Base-by-base conservation (phyloP, 352 stramenopile species). In the Phytophthora pisi region DNA sequence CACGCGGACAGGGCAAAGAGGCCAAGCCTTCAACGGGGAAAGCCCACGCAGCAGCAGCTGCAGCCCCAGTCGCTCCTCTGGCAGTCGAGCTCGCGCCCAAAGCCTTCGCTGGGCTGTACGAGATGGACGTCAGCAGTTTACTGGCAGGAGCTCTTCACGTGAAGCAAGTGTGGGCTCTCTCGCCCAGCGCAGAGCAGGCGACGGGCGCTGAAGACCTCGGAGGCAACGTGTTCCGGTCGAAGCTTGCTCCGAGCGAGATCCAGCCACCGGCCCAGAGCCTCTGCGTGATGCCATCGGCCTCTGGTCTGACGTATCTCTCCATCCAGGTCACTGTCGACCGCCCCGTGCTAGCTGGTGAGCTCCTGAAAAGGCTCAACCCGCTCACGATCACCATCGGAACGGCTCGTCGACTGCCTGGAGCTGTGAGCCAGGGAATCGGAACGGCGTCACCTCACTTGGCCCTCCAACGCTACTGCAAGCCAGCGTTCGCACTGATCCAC, bases 121-220 rank as follows among this genome's bases (percentile, higher is more conserved):
- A 93, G 18, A 34, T 93, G 38, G 85, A 93, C 28, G 51, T 78
- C 46, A 92, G 83, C 54, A 80, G 75, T 56, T 51, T 93, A 5
- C 54, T 93, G 2, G 57, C 66, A 1, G 69, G 74, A 1, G 45
- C 64, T 2, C 64, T 86, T 5, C 57, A 69, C 7, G 38, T 90
- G 5, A 84, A 91, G 55, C 70, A 90, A 2, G 67, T 70, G 28
- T 93, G 85, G 81, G 42, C 50, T 6, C 36, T 16, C 3, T 50
- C 58, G 8, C 18, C 16, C n/a, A 13, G 10, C 30, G 9, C 45
- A 18, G 36, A 30, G 3, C 5, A 64, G 24, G 38, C 53, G 16
- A 30, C 46, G 18, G 15, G 34, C 23, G 11, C 28, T 20, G 31
- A 53, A 30, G 28, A 55, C 20, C n/a, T 24, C 16, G 36, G 11